A percentile compares a stretch with the other conserved stretches of the same genome.
Conservation (phyloP, 2,329 filamentous ascomycete genomes). For the Huntiella savannae region DNA sequence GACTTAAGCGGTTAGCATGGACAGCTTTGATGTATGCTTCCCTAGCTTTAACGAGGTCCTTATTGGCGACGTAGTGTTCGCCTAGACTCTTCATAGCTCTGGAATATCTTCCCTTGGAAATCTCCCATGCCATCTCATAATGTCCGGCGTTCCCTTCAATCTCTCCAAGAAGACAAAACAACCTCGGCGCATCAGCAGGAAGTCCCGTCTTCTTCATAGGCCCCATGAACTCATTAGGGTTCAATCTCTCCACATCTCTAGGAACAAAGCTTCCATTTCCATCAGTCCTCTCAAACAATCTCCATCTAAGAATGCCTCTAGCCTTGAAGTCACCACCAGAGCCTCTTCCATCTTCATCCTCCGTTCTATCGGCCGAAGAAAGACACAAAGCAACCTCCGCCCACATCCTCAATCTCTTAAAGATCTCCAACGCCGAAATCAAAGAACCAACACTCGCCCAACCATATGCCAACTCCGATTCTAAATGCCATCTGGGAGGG, state of each 20-base stretch:
- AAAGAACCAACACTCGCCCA: conserved; percentile 82
- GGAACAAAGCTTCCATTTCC: conserved; percentile 21
- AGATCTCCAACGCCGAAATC: conserved; percentile 82
- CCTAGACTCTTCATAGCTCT: conserved; percentile 77
- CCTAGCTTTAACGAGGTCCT: conserved; percentile 49
- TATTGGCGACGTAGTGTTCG: conserved; percentile 50
- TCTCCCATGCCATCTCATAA: conserved; percentile 75
- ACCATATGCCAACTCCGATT: conserved; percentile 79
- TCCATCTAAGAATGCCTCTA: conserved; percentile 52
- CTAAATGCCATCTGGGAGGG: conserved; percentile 80
- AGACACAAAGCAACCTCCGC: conserved; percentile 85
- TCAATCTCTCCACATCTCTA: conserved; percentile 3
- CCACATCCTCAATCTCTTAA: conserved; percentile 84
- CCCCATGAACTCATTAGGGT: conserved; percentile 28
- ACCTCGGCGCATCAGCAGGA: conserved; percentile 61
- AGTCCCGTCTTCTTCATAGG: conserved; percentile 29
- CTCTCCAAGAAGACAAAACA: conserved; percentile 89
- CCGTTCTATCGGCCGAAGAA: conserved; percentile 38
- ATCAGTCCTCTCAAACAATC: conserved; percentile 54
- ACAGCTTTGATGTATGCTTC: conserved; percentile 65
- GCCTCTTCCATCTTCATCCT: conserved; percentile 35
- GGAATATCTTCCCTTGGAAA: conserved; percentile 63
- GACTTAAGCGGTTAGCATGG: conserved; percentile 59
- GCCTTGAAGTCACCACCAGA: conserved; percentile 60
- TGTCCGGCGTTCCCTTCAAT: conserved; percentile 54